phyloP scores from a whole-genome alignment of 176 grass and related monocot genomes.

The Tuctoria greenei region DNA sequence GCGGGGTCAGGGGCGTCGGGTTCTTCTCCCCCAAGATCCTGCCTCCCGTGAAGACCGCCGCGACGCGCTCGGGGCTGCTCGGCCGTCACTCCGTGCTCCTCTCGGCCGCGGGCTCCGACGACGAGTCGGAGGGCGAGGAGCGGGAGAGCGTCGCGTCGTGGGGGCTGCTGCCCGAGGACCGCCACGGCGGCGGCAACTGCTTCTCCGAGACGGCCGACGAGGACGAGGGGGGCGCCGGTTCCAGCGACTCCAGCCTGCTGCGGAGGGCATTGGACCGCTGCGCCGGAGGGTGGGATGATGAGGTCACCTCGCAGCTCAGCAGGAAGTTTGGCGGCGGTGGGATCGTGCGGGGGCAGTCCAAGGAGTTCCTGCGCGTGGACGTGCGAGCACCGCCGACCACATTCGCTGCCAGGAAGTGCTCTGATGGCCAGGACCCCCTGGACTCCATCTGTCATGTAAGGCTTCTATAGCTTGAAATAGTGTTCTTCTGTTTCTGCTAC shows the following conservation, averaged over 20 bases:
- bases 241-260: constrained; percentile 66
- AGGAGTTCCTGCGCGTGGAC: constrained; percentile 81
- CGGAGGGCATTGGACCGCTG: constrained; percentile 37
- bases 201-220: constrained; percentile 68
- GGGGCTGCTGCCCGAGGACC: constrained; percentile 52
- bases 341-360: constrained; percentile 55
- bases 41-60: constrained; percentile 51
- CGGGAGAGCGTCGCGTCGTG: constrained; percentile 73
- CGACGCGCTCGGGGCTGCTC: constrained; percentile 43
- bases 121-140: constrained; percentile 50
- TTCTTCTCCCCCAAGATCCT: constrained; percentile 57
- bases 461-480: background rate
- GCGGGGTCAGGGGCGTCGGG: background rate
- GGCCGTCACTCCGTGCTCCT: constrained; percentile 46
- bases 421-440: constrained; percentile 1
- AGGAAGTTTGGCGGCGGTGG: constrained; percentile 35
- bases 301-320: constrained; percentile 53
- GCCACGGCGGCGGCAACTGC: constrained; percentile 44
- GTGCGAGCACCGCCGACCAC: constrained; percentile 25
- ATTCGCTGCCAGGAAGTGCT: constrained; percentile 25
- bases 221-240: constrained; percentile 43
- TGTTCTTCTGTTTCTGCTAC: background rate
- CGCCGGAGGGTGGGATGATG: constrained; percentile 43
- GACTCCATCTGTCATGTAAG: constrained; percentile 40
- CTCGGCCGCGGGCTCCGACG: constrained; percentile 39